Base-by-base conservation (phyloP, 768 basidiomycete species). In the Phallus indusiatus region DNA sequence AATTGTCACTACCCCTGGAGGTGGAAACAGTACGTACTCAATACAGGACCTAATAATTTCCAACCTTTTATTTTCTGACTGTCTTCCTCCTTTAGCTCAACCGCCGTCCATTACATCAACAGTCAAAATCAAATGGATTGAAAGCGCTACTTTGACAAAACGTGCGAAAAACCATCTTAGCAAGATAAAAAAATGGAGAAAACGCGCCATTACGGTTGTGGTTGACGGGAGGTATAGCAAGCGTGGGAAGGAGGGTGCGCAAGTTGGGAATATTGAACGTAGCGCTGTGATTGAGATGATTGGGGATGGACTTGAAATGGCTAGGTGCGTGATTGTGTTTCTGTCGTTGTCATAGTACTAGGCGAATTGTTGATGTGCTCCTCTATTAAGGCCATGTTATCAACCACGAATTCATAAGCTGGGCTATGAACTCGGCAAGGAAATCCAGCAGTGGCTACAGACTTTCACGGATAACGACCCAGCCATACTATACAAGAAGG, bases 401-500 rank as follows among this genome's bases (percentile, higher is more conserved):
- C 55, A 37, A 5, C 55, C 55, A 2, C 42, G 55, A 21, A 34
- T 56, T 22, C 36, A 56, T 33, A 56, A 48, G 22, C 55, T 56
- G 9, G 36, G 46, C 22, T 56, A 56, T 33, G n/a, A 36, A 17
- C n/a, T 56, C 6, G 55, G 46, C 14, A 36, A 48, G 9, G 55
- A 47, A 22, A 21, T 56, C 2, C 55, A 56, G 33, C 55, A 56
- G 46, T 56, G 55, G 55, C 47, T 56, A 14, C 55, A 56, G 11
- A 22, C 47, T 2, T 56, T 47, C 55, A 51, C 50, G 2, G 18
- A 54, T 24, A 33, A 46, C 28, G 55, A 56, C 2, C 20, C 37
- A 21, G 55, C 22, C 11, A 14, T 35, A 18, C 12, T 42, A 21
- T 24, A 47, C 9, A 42, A 46, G 20, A 24, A 20, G 4, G 37